These are phyloP conservation scores for Gentiana dahurica DNA, from an alignment of 257 asterid species.

Conservation along the genomic window DNA sequence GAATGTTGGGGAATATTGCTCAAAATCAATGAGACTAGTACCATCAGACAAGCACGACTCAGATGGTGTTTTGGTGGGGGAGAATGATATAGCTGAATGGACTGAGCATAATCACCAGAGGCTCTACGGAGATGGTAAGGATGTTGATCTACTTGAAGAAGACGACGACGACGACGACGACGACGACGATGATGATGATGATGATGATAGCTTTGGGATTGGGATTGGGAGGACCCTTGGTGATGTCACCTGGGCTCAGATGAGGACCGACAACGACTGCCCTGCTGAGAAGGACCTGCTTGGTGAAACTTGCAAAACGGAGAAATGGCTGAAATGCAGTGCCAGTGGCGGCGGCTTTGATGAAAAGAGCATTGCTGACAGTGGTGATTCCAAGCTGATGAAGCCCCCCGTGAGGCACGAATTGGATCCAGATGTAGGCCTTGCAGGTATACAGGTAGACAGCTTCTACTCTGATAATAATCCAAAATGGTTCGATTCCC, in stretches of 20 bases:
- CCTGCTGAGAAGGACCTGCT: slow-evolving; percentile 62
- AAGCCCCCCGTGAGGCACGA: slow-evolving; percentile 38
- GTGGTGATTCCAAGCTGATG: slow-evolving; percentile 30
- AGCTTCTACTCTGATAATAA: slow-evolving; percentile 77
- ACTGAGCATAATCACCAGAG: slow-evolving; percentile 63
- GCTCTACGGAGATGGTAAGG: slow-evolving; percentile 46
- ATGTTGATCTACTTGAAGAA: slow-evolving; percentile 76
- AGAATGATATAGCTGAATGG: slow-evolving; percentile 96
- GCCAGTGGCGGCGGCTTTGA: slow-evolving; percentile 60
- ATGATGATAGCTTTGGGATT: too few species aligned
- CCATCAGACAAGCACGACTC: slow-evolving; percentile 65
- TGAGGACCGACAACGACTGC: slow-evolving; percentile 52
- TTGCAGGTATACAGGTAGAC: slow-evolving; percentile 69
- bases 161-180: slow-evolving; percentile 45
- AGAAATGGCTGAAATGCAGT: slow-evolving; percentile 69
- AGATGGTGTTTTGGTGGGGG: slow-evolving; percentile 82
- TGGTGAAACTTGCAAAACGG: slow-evolving; percentile 66
- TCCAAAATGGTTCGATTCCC: slow-evolving; percentile 95
- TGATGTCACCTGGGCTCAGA: slow-evolving; percentile 92
- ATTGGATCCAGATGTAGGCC: slow-evolving; percentile 73
- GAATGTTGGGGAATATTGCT: slow-evolving; percentile 65
- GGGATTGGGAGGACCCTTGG: slow-evolving; percentile 95
- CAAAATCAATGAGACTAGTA: slow-evolving; percentile 47
- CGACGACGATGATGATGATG: too few species aligned
- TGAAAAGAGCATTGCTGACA: slow-evolving; percentile 60